Conservation (phyloP, 768 basidiomycete genomes). For the Serendipita indica region DNA sequence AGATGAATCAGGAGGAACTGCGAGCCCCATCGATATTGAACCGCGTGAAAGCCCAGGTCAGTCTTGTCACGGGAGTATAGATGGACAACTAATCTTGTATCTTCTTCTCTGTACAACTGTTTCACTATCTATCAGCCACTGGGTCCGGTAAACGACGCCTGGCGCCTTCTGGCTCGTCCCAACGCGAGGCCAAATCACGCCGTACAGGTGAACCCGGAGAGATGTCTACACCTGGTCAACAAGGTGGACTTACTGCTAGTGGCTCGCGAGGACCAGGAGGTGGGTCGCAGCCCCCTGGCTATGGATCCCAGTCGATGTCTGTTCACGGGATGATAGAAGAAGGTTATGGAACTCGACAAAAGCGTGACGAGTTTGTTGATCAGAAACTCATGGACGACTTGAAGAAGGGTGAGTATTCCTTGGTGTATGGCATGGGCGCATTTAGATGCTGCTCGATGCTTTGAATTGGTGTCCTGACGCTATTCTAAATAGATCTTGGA, state of each 20-base stretch:
- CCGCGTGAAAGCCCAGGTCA: not conserved
- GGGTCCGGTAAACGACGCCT: not conserved
- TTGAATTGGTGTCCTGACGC: too few species aligned
- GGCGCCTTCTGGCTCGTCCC: slow-evolving; percentile 4
- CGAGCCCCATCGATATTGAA: not conserved
- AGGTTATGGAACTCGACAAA: not conserved
- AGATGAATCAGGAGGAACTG: not conserved
- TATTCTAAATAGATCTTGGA: not conserved
- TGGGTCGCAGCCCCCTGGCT: not conserved
- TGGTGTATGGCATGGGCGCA: too few species aligned
- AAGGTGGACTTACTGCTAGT: not conserved
- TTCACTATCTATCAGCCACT: not conserved
- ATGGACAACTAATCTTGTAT: too few species aligned
- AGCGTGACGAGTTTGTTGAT: slow-evolving; percentile 2
- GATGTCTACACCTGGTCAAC: not conserved
- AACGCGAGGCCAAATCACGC: slow-evolving; percentile 5
- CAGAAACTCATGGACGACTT: slow-evolving; percentile 7
- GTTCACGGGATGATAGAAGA: not conserved
- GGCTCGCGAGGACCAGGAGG: not conserved
- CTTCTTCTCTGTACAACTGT: not conserved
- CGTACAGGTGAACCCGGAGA: slow-evolving; percentile 7
- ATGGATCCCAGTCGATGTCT: not conserved
- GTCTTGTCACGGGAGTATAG: too few species aligned
- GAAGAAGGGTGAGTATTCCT: not conserved
- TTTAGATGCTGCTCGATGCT: too few species aligned